Base-by-base conservation (phyloP, 2,329 filamentous ascomycete genomes). In the Trichoderma asperellum region DNA sequence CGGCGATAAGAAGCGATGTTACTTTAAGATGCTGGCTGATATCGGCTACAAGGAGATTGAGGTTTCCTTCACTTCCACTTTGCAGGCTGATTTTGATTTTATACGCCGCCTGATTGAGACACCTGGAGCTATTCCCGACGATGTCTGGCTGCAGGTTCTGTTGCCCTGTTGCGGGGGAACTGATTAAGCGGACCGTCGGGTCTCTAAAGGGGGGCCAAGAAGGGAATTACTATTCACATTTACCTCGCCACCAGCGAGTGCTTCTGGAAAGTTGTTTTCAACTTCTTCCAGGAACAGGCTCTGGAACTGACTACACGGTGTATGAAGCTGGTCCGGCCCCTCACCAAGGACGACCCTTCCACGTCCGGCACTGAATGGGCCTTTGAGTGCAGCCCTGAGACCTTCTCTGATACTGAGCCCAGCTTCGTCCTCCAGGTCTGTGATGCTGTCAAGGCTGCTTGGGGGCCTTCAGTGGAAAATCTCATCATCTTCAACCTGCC, bases 11-110 rank as follows among this genome's bases (percentile, higher is more conserved):
- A 98, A 98, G 83, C 96, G 92, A 89, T 85, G 86, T 71, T 98
- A 94, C 86, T 98, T 98, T 85, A 90, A 94, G 82, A 96, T 97
- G 93, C 88, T 98, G 66, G 89, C 91, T 76, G 89, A 95, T 71
- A 86, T 97, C 61, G 95, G 96, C 75, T 98, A 96, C 86, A 98
- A 97, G 83, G 95, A 98, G 82, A 97, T 98, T 73, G 95, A 98
- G 79, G 91, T 97, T 24, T 96, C 94, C 5, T 98, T 97, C 82
- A 95, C 95, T 61, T 97, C 94, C 0, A 94, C 95, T 16, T 97
- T 94, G 49, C 91, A 97, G 78, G 97, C 92, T 76, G 96, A 98
- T 83, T 98, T 94, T 83, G 93, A 97, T 84, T 98, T 98, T 78
- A 97, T 94, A 52, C 87, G 93, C 74, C 89, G 91, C 76, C 84